Percentiles rank a stretch among this genome's conserved stretches.
These are phyloP conservation scores for Taphrina flavorubra DNA, from an alignment of 1,139 yeast genomes.

Conservation along the genomic window DNA sequence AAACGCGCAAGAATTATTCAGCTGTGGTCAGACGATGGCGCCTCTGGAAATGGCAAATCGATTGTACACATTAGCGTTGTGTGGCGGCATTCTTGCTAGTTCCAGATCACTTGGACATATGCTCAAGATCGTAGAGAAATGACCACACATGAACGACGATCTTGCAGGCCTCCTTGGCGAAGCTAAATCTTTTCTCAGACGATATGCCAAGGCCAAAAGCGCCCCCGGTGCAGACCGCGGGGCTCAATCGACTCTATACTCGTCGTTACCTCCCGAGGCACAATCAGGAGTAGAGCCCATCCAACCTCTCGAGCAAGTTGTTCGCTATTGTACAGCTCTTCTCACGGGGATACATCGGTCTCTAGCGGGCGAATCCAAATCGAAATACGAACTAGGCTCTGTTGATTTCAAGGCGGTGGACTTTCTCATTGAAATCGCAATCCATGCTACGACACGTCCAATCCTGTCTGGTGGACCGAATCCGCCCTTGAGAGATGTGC, in stretches of 20 bases:
- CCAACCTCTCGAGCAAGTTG: neutral
- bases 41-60: too few species aligned
- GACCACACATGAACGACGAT: neutral
- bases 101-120: too few species aligned
- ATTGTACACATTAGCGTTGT: too few species aligned
- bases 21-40: too few species aligned
- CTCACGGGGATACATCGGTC: neutral
- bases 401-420: slow-evolving; percentile 19
- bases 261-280: neutral
- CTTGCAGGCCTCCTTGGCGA: neutral
- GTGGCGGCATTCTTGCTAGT: too few species aligned
- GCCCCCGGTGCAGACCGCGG: neutral
- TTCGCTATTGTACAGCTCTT: neutral
- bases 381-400: slow-evolving; percentile 5
- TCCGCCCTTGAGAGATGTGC: neutral
- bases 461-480: neutral
- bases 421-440: slow-evolving; percentile 14
- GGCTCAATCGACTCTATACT: neutral
- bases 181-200: neutral
- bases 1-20: too few species aligned
- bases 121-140: neutral
- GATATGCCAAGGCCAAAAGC: neutral
- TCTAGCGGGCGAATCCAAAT: neutral
- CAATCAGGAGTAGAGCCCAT: neutral
- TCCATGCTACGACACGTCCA: slow-evolving; percentile 9